Base-by-base conservation (phyloP, 345 rosid species). In the Acer negundo region DNA sequence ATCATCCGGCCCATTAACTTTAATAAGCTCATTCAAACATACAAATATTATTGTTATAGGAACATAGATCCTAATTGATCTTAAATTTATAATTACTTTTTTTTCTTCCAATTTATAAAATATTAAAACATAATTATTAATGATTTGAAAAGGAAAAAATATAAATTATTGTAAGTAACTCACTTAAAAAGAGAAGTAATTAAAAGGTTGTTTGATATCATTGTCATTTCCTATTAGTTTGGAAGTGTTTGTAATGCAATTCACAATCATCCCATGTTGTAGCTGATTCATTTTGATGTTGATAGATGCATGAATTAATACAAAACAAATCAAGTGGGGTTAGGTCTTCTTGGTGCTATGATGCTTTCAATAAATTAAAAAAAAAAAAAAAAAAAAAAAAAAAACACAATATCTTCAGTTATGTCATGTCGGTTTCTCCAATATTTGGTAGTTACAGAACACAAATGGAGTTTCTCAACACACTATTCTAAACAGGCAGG, bases 321-420 rank as follows among this genome's bases (percentile, higher is more conserved):
- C 20, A 4, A 26, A 62, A 23, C 17, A 47, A 46, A 12, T 31
- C 9, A 15, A 65, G 62, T 74, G 82, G 78, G 73, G 65, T 79
- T 70, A 28, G 35, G 40, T 63, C 9, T 59, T 59, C 20, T 42
- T 62, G 38, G 38, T 75, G 79, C 62, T 49, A 8, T n/a, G 19
- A 9, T 66, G 72, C 35, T 64, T 53, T 6, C 12, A 67, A 69
- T 62, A 26, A 20, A 2, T 2, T 31, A 3, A 31, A 31, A 31
- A 31, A 19, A 19, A 70, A 62, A 42, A 42, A 19, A 70, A 62
- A 42, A 42, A n/a, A 3, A 31, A 31, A 31, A 31, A 19, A 19
- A 70, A 62, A 42, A 42, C 1, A 56, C 67, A 51, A 6, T 20
- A 35, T 75, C 78, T 62, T 53, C 7, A 4, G 20, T 75, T 46